Evolutionary conservation across 108 stramenopile species (phyloP), one percentile per base, ranked within the genome.

Genomic region (Nitzschia sp.): DNA sequence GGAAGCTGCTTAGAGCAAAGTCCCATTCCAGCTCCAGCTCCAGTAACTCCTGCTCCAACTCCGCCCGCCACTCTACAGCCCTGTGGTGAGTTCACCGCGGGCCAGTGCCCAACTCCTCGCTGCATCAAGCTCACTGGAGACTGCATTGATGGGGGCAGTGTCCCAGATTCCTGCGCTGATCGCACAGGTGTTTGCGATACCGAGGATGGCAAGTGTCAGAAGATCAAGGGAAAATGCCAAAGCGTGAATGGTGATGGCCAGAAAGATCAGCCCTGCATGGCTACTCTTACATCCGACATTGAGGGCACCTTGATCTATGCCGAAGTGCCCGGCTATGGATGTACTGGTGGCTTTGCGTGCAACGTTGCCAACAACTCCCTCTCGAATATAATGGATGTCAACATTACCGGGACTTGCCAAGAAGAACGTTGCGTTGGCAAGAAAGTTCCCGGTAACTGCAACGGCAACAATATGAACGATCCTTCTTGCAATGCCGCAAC

Each of bases 281-380:
- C 23, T 8, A 28, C 55, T 30, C 55, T 16, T 29, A 23, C 27
- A 16, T 29, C 16, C 29, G 55, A 57, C 23, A 23, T 11, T 29
- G 29, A 26, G 27, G 23, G 16, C 17, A 17, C 23, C 6, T 57
- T 57, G 21, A 11, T 57, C 9, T 16, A 23, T 28, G 55, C 8
- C 11, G 55, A 23, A 29, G 23, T 9, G 9, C 23, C 9, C 28
- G 16, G 23, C 5, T 9, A 9, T 4, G 21, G 21, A 15, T 15
- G 11, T 57, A 28, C 55, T 30, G 55, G 27, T 38, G 71, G 61
- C 25, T 30, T 72, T n/a, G 71, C 55, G 23, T 58, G 71, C n/a
- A 63, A 58, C 19, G 1, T 58, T 23, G 71, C 61, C 25, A 52
- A 41, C 38, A 41, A 41, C 38, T 41, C 38, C 38, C 6, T 11